Base-by-base conservation (phyloP, 805 yeast species). In the Pichia deserticola region DNA sequence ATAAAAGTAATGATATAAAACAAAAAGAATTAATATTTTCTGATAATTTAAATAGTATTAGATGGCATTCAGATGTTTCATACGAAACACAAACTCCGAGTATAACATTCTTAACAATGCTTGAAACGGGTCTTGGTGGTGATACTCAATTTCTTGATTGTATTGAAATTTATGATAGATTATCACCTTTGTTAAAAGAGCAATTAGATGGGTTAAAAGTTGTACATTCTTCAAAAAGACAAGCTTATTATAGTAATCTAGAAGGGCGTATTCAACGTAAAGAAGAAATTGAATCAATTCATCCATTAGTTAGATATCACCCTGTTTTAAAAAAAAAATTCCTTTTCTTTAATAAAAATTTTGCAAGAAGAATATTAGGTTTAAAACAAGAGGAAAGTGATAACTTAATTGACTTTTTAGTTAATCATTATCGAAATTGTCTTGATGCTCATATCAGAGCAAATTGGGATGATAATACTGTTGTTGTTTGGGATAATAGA, bases 91-190 rank as follows among this genome's bases (percentile, higher is more conserved):
- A 82, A 63, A 84, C 89, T 7, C 86, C 90, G 12, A 85, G 85
- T 13, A 70, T 77, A 50, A 85, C 95, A 0, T 76, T 82, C 53
- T 81, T 86, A 59, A 72, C 79, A 20, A 79, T 82, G 50, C 68
- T 84, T 44, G 85, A 83, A 45, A 56, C 62, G 10, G 58, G 54
- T 20, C 49, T 90, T 47, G 90, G 92, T 48, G 93, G 93, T 53
- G 93, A 86, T 63, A 86, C 93, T n/a, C 69, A 84, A 44, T 86
- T 84, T 61, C 77, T 86, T n/a, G 87, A 84, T 60, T 73, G 81
- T 30, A 71, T 73, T 36, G 89, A 83, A 62, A 89, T 88, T 10
- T 86, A 82, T 65, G 77, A 81, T 51, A 70, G 90, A 58, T 72
- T 86, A 47, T 84, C 90, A 1, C 85, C 86, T 28, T 75, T 70